Percentiles rank a stretch among this genome's conserved stretches.
Conservation (phyloP, 2,329 filamentous ascomycete genomes). For the Cercospora zeina region DNA sequence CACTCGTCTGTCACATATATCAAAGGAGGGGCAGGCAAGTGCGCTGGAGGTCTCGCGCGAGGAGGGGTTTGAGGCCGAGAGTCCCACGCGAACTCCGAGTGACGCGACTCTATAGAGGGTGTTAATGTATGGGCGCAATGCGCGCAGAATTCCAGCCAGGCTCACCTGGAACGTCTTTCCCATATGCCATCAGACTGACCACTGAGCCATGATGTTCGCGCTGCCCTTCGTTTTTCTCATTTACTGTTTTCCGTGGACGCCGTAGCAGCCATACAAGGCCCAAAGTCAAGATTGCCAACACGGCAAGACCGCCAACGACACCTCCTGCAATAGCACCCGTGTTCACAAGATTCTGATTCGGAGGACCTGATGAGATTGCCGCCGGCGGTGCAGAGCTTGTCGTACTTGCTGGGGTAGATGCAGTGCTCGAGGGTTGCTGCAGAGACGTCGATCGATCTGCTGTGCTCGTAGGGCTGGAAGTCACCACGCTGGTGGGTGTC, state of each 20-base stretch:
- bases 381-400: neutral
- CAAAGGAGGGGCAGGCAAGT: constrained; percentile 2
- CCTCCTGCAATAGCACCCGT: constrained; percentile 18
- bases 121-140: neutral
- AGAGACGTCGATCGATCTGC: neutral
- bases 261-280: constrained; percentile 19
- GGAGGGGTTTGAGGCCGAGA: neutral
- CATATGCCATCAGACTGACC: constrained; percentile 10
- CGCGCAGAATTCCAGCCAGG: neutral
- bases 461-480: neutral
- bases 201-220: constrained; percentile 5
- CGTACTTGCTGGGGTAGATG: neutral
- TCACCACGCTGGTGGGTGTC: neutral
- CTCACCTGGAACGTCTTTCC: constrained; percentile 5
- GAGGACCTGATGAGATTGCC: neutral
- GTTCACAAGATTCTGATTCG: neutral
- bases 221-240: neutral
- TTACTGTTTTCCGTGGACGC: neutral
- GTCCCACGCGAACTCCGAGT: constrained; percentile 1
- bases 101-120: neutral
- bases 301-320: constrained; percentile 17
- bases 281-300: constrained; percentile 13
- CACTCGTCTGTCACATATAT: constrained; percentile 14
- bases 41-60: neutral
- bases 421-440: neutral